Evolutionary conservation across 192 early-diverging fungal species (phyloP), one percentile per base, ranked within the genome.

Genomic region (Podila minutissima): DNA sequence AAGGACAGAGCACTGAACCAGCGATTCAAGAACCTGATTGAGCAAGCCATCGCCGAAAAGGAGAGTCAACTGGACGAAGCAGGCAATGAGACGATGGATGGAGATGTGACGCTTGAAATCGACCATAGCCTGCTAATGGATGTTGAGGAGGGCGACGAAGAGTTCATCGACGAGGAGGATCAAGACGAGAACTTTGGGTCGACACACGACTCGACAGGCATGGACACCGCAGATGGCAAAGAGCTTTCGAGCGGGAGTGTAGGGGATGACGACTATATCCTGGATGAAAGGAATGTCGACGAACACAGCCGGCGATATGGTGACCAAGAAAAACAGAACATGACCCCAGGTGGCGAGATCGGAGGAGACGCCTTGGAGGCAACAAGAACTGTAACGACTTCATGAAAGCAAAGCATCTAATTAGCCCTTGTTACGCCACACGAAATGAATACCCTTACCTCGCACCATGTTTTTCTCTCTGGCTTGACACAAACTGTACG

Each of bases 31-130:
- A 69, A 79, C 26, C 24, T 79, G 51, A 79, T 79, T 48, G 64
- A 79, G 35, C 64, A 79, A 60, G 75, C 75, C 20, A 72, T 79
- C 11, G 75, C 75, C 24, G 75, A 79, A 15, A 79, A 79, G 41
- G 75, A 79, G 15, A 79, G 13, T 32, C 75, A 79, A 26, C 15
- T 64, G 2, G 75, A 71, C 41, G 69, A 67, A 9, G 41, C 28
- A 6, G 66, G 60, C 9, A 79, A 79, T 46, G 51, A 26, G 41
- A 72, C 75, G 3, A 46, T 79, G 26, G 75, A 79, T 5, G 75
- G 69, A 5, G 69, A 78, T 49, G 11, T 71, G 37, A 78, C 75
- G 7, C 19, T 78, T n/a, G 75, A 78, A 24, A 67, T 78, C 50
- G 75, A 79, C 35, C 64, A 64, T 3, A 79, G 75, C 62, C 66